Conservation (phyloP, 2,329 filamentous ascomycete genomes). For the Ilyonectria sp. region DNA sequence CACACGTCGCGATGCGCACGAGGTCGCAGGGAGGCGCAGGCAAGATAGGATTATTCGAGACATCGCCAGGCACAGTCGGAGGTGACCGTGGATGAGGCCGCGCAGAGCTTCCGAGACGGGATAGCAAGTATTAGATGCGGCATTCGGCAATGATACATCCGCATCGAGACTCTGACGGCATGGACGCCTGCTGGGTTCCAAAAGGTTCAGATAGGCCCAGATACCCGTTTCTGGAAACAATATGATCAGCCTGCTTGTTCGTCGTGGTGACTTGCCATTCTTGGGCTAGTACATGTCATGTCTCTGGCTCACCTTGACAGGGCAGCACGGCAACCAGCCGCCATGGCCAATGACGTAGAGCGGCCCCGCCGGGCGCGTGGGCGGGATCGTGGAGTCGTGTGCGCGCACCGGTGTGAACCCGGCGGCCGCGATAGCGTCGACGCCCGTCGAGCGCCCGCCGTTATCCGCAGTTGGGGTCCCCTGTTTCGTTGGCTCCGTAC, state of each 20-base stretch:
- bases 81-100: not conserved
- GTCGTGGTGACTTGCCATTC: not conserved
- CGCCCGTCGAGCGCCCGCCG: not conserved
- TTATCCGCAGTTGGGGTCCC: conserved; percentile 6
- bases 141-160: conserved; percentile 1
- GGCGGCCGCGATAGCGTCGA: conserved; percentile 4
- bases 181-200: not conserved
- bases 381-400: not conserved
- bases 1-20: not conserved
- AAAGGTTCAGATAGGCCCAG: conserved; percentile 1
- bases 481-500: not conserved
- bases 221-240: conserved; percentile 4
- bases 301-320: not conserved
- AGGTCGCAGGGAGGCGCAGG: conserved; percentile 10
- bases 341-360: not conserved
- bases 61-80: conserved; percentile 1
- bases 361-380: not conserved
- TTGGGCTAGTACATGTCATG: not conserved
- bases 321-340: too few species aligned
- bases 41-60: not conserved
- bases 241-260: not conserved
- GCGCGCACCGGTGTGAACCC: conserved; percentile 13
- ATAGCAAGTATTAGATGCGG: not conserved
- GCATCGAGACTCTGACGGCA: not conserved
- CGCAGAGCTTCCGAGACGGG: conserved; percentile 1